Conservation (phyloP, 2,329 filamentous ascomycete species). For the Calonectria leucothoes region DNA sequence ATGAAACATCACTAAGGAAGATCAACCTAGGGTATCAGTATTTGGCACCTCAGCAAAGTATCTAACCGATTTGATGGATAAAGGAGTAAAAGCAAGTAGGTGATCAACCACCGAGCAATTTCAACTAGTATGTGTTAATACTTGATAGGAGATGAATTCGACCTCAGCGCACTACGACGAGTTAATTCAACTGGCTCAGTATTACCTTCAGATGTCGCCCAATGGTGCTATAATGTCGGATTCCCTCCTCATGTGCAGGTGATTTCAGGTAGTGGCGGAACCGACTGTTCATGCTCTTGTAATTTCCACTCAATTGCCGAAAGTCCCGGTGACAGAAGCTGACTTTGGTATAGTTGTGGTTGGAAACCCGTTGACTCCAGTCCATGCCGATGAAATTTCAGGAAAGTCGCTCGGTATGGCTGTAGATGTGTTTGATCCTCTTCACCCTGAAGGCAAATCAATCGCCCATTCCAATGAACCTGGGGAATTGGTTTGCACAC, state of each 20-base stretch:
- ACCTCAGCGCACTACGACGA: neutral
- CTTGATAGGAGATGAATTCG: neutral
- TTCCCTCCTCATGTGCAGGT: neutral
- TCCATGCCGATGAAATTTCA: slow-evolving; percentile 8
- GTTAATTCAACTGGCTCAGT: slow-evolving; percentile 13
- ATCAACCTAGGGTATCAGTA: neutral
- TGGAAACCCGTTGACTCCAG: neutral
- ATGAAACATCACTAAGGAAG: neutral
- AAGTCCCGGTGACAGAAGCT: neutral
- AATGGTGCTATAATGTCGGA: slow-evolving; percentile 6
- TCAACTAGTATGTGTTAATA: neutral
- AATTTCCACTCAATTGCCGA: neutral
- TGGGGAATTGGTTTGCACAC: slow-evolving; percentile 18
- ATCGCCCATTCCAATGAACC: neutral
- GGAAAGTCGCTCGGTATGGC: slow-evolving; percentile 12
- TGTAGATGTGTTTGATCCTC: slow-evolving; percentile 12
- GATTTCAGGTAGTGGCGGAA: slow-evolving; percentile 9
- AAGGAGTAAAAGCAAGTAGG: neutral
- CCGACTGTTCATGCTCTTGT: slow-evolving; percentile 11
- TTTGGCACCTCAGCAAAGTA: slow-evolving; percentile 16
- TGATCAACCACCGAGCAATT: no score
- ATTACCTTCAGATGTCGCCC: slow-evolving; percentile 7
- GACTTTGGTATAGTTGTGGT: neutral
- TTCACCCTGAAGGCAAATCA: neutral
- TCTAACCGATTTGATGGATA: slow-evolving; percentile 12